Base-by-base conservation (phyloP, 805 yeast genomes). In the Candida ortonii region DNA sequence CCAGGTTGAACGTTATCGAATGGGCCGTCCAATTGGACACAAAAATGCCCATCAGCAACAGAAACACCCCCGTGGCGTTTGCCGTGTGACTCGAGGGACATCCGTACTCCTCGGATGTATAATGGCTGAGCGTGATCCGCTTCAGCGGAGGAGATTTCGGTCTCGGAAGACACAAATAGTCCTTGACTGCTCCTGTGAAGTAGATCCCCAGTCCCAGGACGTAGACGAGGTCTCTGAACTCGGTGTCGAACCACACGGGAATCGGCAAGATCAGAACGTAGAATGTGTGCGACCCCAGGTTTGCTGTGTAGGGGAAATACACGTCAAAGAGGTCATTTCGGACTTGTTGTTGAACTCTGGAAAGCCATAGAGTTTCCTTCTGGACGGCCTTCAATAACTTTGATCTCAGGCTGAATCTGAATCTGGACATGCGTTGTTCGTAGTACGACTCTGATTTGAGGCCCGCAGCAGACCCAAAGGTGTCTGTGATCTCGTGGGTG, bases 51-150 rank as follows among this genome's bases (percentile, higher is more conserved):
- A 65, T 35, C 19, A 77, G 39, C 17, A 81, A 61, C 17, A 86
- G 49, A 0, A 85, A 74, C 3, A 85, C 95, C 0, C 86, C 82
- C 0, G 94, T 78, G 5, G 97, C 96, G 59, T 90, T 93, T 21
- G 97, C 94, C n/a, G 90, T 73, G 58, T 90, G 98, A 3, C 94
- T 81, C 25, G 88, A 78, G 1, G 97, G 98, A 49, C 89, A 87
- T 3, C 98, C 98, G 58, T 90, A 90, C 57, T 90, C 98, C 50
- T 82, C 77, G 3, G 95, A 75, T 0, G 97, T 93, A 46, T 86
- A 85, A n/a, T 83, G 81, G 39, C 89, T 80, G 78, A 90, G 73
- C 7, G 97, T 88, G 47, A 90, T 79, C 50, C 98, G 70, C 53
- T 81, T 85, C 25, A 90, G 60, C 0, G 98, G 97, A 2, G 98